Percentiles rank a stretch among this genome's conserved stretches.
Conservation (phyloP, 2,329 filamentous ascomycete genomes). For the Sphaerostilbella broomeana region DNA sequence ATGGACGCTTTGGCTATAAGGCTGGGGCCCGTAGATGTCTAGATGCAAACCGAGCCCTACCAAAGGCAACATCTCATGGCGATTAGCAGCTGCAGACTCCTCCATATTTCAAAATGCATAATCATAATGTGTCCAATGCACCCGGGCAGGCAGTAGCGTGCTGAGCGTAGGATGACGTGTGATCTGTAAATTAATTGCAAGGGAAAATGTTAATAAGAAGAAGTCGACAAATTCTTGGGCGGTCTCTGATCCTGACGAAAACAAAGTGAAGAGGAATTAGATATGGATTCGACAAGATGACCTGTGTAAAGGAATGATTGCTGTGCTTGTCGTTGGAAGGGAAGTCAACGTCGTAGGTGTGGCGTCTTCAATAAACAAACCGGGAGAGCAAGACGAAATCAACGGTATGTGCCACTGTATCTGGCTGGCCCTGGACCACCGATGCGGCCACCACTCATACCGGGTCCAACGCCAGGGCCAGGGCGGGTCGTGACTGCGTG, state of each 20-base stretch:
- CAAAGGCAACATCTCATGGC: slow-evolving; percentile 10
- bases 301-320: too few species aligned
- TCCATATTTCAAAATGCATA: slow-evolving; percentile 53
- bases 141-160: slow-evolving; percentile 42
- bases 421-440: slow-evolving; percentile 49
- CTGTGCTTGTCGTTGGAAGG: too few species aligned
- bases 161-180: slow-evolving; percentile 52
- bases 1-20: slow-evolving; percentile 9
- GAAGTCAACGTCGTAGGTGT: too few species aligned
- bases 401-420: slow-evolving; percentile 54
- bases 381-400: slow-evolving; percentile 12
- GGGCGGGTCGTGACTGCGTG: slow-evolving; percentile 83
- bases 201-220: slow-evolving; percentile 44
- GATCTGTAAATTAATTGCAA: slow-evolving; percentile 47
- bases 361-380: slow-evolving; percentile 14
- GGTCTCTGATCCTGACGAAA: slow-evolving; percentile 29
- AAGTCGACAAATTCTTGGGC: slow-evolving; percentile 40
- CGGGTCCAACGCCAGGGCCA: slow-evolving; percentile 69
- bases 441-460: slow-evolving; percentile 50
- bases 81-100: slow-evolving; percentile 27
- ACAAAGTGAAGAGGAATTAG: slow-evolving; percentile 26
- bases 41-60: slow-evolving; percentile 20
- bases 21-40: slow-evolving; percentile 17
- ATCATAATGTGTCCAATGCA: slow-evolving; percentile 57
- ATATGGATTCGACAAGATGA: slow-evolving; percentile 21